Conservation (phyloP, 2,329 filamentous ascomycete species). For the Penicillium hordei region DNA sequence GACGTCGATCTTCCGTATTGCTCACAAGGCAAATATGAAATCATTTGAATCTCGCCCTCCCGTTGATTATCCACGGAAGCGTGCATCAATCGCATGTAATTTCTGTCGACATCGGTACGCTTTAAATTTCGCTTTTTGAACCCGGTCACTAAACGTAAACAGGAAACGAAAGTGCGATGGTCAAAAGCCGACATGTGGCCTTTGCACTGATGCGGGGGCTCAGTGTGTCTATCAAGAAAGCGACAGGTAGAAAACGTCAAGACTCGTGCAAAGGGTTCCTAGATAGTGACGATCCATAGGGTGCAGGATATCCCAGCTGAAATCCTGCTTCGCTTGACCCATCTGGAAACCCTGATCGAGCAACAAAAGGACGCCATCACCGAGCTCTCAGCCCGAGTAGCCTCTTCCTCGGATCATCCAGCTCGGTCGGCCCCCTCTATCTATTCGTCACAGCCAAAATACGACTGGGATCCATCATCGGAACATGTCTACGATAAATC, state of each 20-base stretch:
- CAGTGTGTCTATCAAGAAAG: conserved; percentile 22
- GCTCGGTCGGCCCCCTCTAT: not conserved
- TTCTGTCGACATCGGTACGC: conserved; percentile 23
- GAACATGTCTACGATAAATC: conserved; percentile 1
- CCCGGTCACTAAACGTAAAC: not conserved
- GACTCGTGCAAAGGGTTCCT: not conserved
- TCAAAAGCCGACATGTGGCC: conserved; percentile 18
- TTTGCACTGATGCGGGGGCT: conserved; percentile 18
- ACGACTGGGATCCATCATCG: conserved; percentile 7
- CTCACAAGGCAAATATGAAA: conserved; percentile 10
- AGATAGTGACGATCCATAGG: conserved; percentile 8
- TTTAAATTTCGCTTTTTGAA: not conserved
- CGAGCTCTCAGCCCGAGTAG: conserved; percentile 10
- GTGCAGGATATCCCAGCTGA: conserved; percentile 14
- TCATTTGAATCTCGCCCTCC: conserved; percentile 5
- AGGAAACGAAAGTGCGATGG: conserved; percentile 24
- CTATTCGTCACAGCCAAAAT: not conserved
- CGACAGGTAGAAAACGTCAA: conserved; percentile 14
- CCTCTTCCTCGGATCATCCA: not conserved
- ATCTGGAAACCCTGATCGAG: conserved; percentile 17
- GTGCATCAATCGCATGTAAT: conserved; percentile 19
- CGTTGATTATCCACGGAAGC: conserved; percentile 20
- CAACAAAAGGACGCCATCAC: conserved; percentile 19
- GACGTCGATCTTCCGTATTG: conserved; percentile 4
- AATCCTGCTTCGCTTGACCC: conserved; percentile 17